These are phyloP conservation scores for Zygosaccharomyces sapae DNA, from an alignment of 1,139 yeast genomes.

Conservation along the genomic window DNA sequence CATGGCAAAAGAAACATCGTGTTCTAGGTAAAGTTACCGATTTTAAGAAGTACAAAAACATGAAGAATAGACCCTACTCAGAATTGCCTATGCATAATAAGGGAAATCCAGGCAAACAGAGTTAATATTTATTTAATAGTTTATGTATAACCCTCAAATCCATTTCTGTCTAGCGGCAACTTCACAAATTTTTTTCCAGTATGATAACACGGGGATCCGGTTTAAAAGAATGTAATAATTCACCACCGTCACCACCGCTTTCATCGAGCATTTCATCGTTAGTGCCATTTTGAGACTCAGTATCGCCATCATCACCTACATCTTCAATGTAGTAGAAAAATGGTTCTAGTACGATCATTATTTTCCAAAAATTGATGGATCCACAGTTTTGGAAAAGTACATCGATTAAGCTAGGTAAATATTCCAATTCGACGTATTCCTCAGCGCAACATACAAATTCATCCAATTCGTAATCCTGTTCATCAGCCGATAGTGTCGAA, in stretches of 20 bases:
- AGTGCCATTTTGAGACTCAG: conserved; percentile 17
- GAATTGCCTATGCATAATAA: conserved; percentile 39
- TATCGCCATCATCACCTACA: conserved; percentile 29
- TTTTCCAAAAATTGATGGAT: conserved; percentile 32
- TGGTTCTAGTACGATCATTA: conserved; percentile 36
- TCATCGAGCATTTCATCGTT: conserved; percentile 10
- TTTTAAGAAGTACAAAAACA: conserved; percentile 28
- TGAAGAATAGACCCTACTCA: conserved; percentile 40
- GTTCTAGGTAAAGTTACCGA: conserved; percentile 41
- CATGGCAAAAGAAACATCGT: conserved; percentile 49
- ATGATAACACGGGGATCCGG: conserved; percentile 38
- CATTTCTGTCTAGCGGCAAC: conserved; percentile 38
- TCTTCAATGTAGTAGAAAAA: conserved; percentile 37
- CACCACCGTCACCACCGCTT: conserved; percentile 10
- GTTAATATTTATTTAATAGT: conserved; percentile 11
- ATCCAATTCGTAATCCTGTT: conserved; percentile 37
- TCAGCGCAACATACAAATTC: conserved; percentile 39
- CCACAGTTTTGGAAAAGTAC: conserved; percentile 35
- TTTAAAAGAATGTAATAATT: conserved; percentile 18
- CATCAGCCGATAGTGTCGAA: conserved; percentile 36
- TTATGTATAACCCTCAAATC: conserved; percentile 23
- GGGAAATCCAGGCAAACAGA: conserved; percentile 30
- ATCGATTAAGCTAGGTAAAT: conserved; percentile 34
- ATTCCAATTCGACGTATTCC: conserved; percentile 36
- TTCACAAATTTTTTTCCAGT: conserved; percentile 36